Evolutionary conservation across 163 green algal genomes (phyloP), one percentile per base, ranked within the genome.

Genomic region (Prototheca cutis): DNA sequence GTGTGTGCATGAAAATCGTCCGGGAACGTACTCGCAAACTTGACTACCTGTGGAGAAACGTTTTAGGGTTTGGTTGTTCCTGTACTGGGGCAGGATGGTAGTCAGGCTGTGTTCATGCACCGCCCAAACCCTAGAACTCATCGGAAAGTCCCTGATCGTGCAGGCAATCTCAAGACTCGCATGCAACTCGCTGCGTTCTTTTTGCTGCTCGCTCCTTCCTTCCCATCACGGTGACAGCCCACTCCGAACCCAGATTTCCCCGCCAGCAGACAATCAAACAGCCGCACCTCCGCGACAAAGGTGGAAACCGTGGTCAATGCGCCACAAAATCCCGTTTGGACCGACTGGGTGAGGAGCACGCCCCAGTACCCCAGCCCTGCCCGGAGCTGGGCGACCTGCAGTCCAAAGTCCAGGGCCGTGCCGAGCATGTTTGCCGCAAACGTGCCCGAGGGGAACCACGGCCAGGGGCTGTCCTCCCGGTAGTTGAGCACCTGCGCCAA

Each of bases 251-350:
- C 36, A 13, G 10, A 13, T 13, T 45, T 13, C 36, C 13, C 10
- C 36, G 36, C 36, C 8, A 13, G 13, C 8, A 8, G 36, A 45
- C 36, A 8, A 8, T 13, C 36, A 45, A 13, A 7, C 15, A 21
- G 8, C 48, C 40, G 17, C 21, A 66, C 58, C 58, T 77, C 70
- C 29, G 64, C 49, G 17, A 77, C 56, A 30, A 73, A 90, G 28
- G 76, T 87, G 28, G 85, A 82, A 40, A 93, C 90, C 0, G 87
- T 95, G 19, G 87, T 93, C 15, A 94, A 63, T 4, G 77, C 87
- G 30, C 87, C 87, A 53, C 78, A 90, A 39, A 86, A 90, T 4
- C 87, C 81, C 0, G 65, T 75, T 19, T 67, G 58, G 18, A 80
- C 45, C 2, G 70, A 34, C 3, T 6, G 13, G 21, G 61, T 34